Conservation (phyloP, 441 rosid genomes). For the Macaranga tanarius region DNA sequence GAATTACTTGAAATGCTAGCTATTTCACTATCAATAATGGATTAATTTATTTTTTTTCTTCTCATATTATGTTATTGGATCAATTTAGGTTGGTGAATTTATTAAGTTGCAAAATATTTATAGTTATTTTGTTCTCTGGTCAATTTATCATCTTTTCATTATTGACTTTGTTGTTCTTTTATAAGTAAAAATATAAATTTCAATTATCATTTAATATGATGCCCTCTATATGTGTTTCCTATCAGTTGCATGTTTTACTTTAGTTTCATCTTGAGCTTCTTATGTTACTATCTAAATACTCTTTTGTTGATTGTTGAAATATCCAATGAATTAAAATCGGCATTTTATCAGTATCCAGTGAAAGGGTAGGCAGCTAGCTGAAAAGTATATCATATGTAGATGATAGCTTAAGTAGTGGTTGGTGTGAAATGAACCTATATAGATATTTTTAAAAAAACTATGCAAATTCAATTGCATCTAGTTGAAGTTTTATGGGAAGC, state of each 20-base stretch:
- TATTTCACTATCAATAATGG: too few species aligned
- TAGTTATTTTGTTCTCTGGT: neutral
- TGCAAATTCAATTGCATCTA: neutral
- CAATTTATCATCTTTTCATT: neutral
- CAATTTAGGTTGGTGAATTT: too few species aligned
- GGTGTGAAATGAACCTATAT: slow-evolving; percentile 28
- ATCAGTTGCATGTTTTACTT: slow-evolving; percentile 8
- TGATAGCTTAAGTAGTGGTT: slow-evolving; percentile 23
- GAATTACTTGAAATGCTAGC: too few species aligned
- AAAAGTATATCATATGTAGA: slow-evolving; percentile 30
- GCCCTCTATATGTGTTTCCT: slow-evolving; percentile 1
- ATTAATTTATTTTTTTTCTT: too few species aligned
- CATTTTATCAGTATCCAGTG: slow-evolving; percentile 41
- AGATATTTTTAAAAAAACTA: neutral
- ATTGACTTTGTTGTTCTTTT: neutral
- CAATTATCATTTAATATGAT: neutral
- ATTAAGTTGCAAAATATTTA: too few species aligned
- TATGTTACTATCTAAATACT: neutral
- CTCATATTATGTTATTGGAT: too few species aligned
- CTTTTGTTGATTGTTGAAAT: slow-evolving; percentile 12
- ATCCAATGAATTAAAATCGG: slow-evolving; percentile 69
- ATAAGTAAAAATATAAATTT: neutral
- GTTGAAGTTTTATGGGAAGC: neutral
- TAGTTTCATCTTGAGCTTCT: slow-evolving; percentile 12
- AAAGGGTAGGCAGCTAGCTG: slow-evolving; percentile 28